Percentiles rank a stretch among this genome's conserved stretches.
Evolutionary conservation across 768 basidiomycete genomes (phyloP).

Genomic region (Suillus discolor): DNA sequence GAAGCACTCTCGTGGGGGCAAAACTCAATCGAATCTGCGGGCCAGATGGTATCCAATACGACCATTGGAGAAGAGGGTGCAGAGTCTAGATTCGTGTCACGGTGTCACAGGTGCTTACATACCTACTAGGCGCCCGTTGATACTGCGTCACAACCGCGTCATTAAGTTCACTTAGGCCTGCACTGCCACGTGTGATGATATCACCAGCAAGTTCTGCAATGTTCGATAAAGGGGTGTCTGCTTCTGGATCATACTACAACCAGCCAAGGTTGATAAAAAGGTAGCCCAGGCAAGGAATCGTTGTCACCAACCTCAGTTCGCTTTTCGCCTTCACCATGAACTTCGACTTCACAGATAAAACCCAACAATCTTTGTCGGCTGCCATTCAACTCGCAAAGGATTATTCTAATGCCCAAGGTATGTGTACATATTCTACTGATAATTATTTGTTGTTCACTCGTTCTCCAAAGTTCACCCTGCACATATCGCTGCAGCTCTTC

Average conservation of each 20-base stretch:
- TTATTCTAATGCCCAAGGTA: constrained; percentile 81
- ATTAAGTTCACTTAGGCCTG: too few species aligned
- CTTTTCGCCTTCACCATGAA: constrained; percentile 34
- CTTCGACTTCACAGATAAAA: constrained; percentile 86
- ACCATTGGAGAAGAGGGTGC: constrained; percentile 8
- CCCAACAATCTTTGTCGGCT: constrained; percentile 66
- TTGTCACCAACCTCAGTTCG: background rate
- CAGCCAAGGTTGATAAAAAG: background rate
- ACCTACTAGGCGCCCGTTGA: too few species aligned
- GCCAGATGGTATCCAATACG: constrained; percentile 67
- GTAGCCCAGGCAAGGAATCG: background rate
- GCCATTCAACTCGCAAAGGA: constrained; percentile 85
- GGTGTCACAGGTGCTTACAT: too few species aligned
- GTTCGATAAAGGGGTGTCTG: constrained; percentile 4
- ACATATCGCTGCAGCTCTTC: constrained; percentile 79
- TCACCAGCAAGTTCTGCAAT: constrained; percentile 7
- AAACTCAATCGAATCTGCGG: constrained; percentile 91
- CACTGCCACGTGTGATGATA: background rate
- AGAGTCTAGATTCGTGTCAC: too few species aligned
- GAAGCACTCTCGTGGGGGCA: constrained; percentile 66
- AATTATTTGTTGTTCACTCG: constrained; percentile 3
- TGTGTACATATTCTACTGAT: constrained; percentile 21
- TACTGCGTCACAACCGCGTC: too few species aligned
- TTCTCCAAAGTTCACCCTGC: constrained; percentile 67
- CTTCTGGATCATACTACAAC: background rate